A percentile compares a stretch with the other conserved stretches of the same genome.
Conservation (phyloP, 23 red algal species). For the Gracilariopsis chorda region DNA sequence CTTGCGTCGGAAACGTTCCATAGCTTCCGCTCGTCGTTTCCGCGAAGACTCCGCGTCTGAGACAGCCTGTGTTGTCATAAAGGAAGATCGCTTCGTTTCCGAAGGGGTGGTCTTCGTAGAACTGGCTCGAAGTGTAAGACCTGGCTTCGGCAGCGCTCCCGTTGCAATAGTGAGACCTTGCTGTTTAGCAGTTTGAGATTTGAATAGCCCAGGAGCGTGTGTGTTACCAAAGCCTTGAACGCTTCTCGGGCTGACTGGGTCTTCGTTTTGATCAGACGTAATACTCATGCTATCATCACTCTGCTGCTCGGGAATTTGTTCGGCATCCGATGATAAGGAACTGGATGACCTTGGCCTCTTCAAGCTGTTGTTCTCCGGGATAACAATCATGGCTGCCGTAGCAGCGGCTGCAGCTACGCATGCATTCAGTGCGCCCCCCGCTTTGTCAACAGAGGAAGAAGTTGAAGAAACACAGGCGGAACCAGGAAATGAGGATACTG, state of each 20-base stretch:
- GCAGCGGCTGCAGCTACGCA: conserved; percentile 1
- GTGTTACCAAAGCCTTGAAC: not conserved
- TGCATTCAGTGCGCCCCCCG: not conserved
- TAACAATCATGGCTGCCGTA: not conserved
- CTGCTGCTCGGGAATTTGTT: not conserved
- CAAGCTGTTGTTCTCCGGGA: not conserved
- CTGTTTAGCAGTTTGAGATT: not conserved
- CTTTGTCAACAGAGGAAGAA: not conserved
- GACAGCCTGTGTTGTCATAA: not conserved
- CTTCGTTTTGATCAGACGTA: not conserved
- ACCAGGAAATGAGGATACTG: not conserved
- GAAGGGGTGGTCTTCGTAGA: not conserved
- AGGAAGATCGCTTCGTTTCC: not conserved
- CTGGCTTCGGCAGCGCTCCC: not conserved
- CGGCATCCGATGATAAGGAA: not conserved
- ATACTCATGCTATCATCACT: not conserved
- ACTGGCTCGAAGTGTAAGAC: not conserved
- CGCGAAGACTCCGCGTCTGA: conserved; percentile 16
- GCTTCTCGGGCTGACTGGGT: not conserved
- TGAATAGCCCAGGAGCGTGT: not conserved
- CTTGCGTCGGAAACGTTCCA: conserved; percentile 69
- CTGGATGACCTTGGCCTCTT: conserved; percentile 7
- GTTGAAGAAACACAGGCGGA: conserved; percentile 9
- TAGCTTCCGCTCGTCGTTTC: conserved; percentile 52
- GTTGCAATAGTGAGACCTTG: not conserved